Base-by-base conservation (phyloP, 164 flowering plant species). In the Akebia trifoliata region DNA sequence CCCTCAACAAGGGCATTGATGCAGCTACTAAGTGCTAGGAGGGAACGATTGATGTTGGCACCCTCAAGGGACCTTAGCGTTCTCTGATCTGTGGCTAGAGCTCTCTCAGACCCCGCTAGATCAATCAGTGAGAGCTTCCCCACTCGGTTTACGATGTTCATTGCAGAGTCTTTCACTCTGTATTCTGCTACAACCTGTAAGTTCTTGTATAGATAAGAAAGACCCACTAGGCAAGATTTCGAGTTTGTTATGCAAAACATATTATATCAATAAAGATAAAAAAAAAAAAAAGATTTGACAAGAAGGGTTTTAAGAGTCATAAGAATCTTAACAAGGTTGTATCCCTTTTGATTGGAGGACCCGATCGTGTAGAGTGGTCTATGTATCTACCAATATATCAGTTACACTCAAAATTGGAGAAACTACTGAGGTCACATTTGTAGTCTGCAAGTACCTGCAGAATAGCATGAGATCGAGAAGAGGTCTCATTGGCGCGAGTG, bases 1-100 rank as follows among this genome's bases (percentile, higher is more conserved):
- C 94, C 97, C 70, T 87, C 95, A n/a, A 87, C 97, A 47, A 91
- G 91, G 22, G 95, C 94, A 58, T 87, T 91, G 61, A 91, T 91
- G 78, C 97, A 91, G 69, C 95, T 91, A 69, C 97, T 91, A 20
- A 91, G 79, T 15, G 97, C 94, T 48, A 91, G 95, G 32, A 91
- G 86, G 21, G 97, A 91, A 51, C 87, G 78, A 53, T 91, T 91
- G 52, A 91, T 91, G 74, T 91, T 91, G 50, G 97, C 97, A 34
- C 97, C 97, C 61, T 91, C 95, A 10, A 87, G 71, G 43, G 95
- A 87, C 68, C 97, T 74, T 8, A 87, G 66, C 15, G 97, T 87
- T 70, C 95, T 77, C 69, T 82, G 97, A 74, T 91, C 97, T 44
- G 97, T 91, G 10, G 97, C 97, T 60, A 82, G 78, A 30, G 97